Evolutionary conservation across 176 grass and related monocot genomes (phyloP), one percentile per base, ranked within the genome.

Genomic region (Saccharum spontaneum): DNA sequence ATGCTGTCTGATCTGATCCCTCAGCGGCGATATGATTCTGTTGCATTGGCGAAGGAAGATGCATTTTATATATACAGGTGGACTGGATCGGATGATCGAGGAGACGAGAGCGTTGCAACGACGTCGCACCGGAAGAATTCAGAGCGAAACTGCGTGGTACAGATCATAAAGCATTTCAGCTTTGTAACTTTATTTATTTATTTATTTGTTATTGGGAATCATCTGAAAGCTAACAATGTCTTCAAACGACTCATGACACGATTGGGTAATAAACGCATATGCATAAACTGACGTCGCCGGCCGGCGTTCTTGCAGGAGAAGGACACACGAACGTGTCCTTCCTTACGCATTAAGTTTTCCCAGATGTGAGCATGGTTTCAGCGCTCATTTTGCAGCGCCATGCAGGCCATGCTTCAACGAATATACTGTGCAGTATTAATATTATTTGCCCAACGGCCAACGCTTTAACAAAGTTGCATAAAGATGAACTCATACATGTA

Each of bases 291-390:
- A 60, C 57, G 22, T 23, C 57, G 12, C 44, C 12, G 44, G 20
- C 22, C 57, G 57, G 57, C 57, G 57, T 60, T 60, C 22, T 23
- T 59, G 8, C 22, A 3, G 4, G 20, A 9, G 9, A 18, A 7
- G 49, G 15, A 20, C 3, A 17, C 11, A 13, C 2, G 16, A 13
- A 31, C 20, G 13, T 37, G 13, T 37, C 11, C 18, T 80, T 85
- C 38, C 82, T 89, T 85, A 80, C 6, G 2, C 61, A 45, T 10
- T 80, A 89, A 79, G 81, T 41, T 69, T 85, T 48, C 82, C 11
- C 41, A 22, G 13, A 2, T 45, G 0, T 0, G 2, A 43, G 71
- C 34, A 20, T 59, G 36, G 6, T 28, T 68, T 34, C 16, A 17
- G 20, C 41, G 18, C 60, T 38, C 59, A 24, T 34, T 36, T 67